These are phyloP conservation scores for Jackrogersella multiformis DNA, from an alignment of 495 filamentous ascomycete genomes.

Conservation along the genomic window DNA sequence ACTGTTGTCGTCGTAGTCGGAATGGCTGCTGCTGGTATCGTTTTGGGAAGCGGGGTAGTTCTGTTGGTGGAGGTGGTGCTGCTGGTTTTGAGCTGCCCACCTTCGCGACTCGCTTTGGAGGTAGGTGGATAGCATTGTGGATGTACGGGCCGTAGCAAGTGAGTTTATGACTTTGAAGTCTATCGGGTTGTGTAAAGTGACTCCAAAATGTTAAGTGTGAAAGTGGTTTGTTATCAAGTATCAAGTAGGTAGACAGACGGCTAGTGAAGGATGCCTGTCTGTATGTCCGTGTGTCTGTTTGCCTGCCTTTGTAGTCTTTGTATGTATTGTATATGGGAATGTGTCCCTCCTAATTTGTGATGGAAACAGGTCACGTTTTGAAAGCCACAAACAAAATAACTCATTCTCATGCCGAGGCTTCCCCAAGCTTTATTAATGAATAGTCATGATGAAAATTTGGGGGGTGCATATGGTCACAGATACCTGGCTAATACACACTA, in stretches of 20 bases:
- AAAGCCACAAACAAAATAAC: slow-evolving; percentile 31
- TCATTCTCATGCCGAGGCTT: slow-evolving; percentile 34
- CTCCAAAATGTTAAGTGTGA: slow-evolving; percentile 2
- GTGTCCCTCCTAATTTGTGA: slow-evolving; percentile 11
- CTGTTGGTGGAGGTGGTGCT: too few species aligned
- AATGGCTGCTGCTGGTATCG: slow-evolving; percentile 22
- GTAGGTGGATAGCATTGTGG: slow-evolving; percentile 31
- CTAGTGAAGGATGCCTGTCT: too few species aligned
- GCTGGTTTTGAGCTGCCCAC: slow-evolving; percentile 38
- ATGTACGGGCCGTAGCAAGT: neutral
- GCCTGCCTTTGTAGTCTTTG: neutral
- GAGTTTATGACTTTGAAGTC: slow-evolving; percentile 21
- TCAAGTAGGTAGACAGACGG: neutral
- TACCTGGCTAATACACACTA: too few species aligned
- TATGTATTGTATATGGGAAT: too few species aligned
- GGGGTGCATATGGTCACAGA: slow-evolving; percentile 20
- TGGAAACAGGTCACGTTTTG: slow-evolving; percentile 29
- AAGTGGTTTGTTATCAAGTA: slow-evolving; percentile 1
- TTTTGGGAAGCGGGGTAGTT: slow-evolving; percentile 35
- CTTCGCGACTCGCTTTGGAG: slow-evolving; percentile 30
- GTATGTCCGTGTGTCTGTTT: neutral
- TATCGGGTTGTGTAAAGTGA: slow-evolving; percentile 16
- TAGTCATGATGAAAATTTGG: slow-evolving; percentile 23
- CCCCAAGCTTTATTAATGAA: slow-evolving; percentile 24
- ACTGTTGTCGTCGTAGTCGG: slow-evolving; percentile 25